A percentile compares a stretch with the other conserved stretches of the same genome.
Evolutionary conservation across 371 early-diverging fungal species (phyloP).

Genomic region (Rhizomucor pusillus): DNA sequence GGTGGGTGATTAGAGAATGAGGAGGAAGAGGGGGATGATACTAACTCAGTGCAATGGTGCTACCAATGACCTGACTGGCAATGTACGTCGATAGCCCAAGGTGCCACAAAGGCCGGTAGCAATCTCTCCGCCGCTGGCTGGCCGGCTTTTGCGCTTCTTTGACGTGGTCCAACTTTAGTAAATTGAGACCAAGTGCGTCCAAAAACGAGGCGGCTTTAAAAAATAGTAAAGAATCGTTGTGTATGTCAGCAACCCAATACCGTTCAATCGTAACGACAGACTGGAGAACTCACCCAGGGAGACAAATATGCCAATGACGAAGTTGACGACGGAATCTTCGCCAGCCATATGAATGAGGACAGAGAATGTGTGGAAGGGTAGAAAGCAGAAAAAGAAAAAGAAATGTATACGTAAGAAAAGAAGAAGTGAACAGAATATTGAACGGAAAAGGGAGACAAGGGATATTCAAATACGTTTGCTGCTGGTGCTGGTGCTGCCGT

Average conservation of each 20-base stretch:
- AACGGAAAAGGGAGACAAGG: background rate
- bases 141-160: conserved; percentile 46
- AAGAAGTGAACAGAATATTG: background rate
- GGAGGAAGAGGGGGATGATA: no score
- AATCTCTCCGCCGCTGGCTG: conserved; percentile 56
- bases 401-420: conserved; percentile 11
- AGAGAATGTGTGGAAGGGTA: conserved; percentile 9
- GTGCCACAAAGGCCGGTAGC: conserved; percentile 68
- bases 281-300: conserved; percentile 37
- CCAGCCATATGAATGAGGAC: conserved; percentile 27
- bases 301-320: conserved; percentile 64
- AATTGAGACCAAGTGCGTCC: conserved; percentile 71
- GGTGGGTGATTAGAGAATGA: background rate
- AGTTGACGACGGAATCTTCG: conserved; percentile 43
- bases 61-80: conserved; percentile 63
- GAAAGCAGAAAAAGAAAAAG: conserved; percentile 20
- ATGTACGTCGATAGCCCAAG: conserved; percentile 67
- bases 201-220: conserved; percentile 54
- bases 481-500: no score
- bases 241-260: background rate
- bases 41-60: conserved; percentile 68
- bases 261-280: background rate
- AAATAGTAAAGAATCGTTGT: background rate
- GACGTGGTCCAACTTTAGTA: conserved; percentile 68
- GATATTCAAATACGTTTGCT: no score